Evolutionary conservation across 768 basidiomycete genomes (phyloP), one percentile per base, ranked within the genome.

Genomic region (Suillus fuscotomentosus): DNA sequence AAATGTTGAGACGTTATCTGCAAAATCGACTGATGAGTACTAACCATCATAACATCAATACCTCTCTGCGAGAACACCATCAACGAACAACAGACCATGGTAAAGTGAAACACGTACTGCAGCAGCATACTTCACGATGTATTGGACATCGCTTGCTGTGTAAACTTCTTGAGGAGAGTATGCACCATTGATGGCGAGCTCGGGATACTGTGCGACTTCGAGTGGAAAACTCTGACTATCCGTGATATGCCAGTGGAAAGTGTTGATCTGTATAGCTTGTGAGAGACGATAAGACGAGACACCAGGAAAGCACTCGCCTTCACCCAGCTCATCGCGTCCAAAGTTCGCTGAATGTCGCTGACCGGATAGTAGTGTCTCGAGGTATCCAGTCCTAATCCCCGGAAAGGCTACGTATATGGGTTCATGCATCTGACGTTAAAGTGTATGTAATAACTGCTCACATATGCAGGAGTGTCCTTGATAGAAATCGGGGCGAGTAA

Each of bases 281-380:
- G 10, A 50, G 45, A 36, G 48, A 8, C 34, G 3, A 24, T 2
- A 50, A 27, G 14, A 5, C n/a, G 13, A 27, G 15, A 51, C 2
- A 9, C 22, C 10, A n/a, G n/a, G 45, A 67, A 5, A 62, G 14
- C 13, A 57, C 8, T 15, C 62, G 83, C 84, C 76, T 91, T 94
- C 66, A 88, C 87, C 81, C 84, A 85, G 68, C 86, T 86, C 89
- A 92, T 92, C 3, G 88, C 85, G 69, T 92, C 88, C 38, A 94
- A 77, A 2, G 88, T 89, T 64, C 88, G 81, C 70, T 85, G 80
- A 71, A 91, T 87, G 70, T 89, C 89, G 8, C 9, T 5, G 8
- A 80, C 73, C 0, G 83, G 77, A 65, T 77, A 80, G 65, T 61
- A 85, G 68, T 83, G 76, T 5, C 84, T 73, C 3, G 83, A 66